These are phyloP conservation scores for Isoetes taiwanensis DNA, from an alignment of 75 land plant species.

Conservation along the genomic window DNA sequence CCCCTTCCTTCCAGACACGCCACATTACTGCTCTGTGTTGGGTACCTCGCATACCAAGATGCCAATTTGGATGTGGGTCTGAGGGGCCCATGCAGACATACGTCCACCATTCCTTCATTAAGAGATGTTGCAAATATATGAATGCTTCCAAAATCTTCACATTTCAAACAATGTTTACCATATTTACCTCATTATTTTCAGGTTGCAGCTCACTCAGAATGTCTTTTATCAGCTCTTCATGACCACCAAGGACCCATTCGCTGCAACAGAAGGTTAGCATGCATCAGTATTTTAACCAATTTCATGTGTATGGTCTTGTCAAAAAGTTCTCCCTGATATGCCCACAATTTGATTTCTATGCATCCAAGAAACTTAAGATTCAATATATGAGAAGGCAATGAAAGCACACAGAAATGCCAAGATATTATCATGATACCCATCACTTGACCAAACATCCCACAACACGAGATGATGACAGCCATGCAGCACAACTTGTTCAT, in stretches of 20 bases:
- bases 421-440: not conserved
- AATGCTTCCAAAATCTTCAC: too few relatives aligned
- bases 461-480: too few relatives aligned
- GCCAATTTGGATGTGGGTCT: slow-evolving; percentile 98
- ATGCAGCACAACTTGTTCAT: too few relatives aligned
- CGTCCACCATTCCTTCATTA: slow-evolving; percentile 99
- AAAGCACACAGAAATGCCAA: not conserved
- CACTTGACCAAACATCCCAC: too few relatives aligned
- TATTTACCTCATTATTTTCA: slow-evolving; percentile 88
- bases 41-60: slow-evolving; percentile 94
- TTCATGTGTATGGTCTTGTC: not conserved
- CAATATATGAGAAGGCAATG: not conserved
- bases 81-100: slow-evolving; percentile 99
- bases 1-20: slow-evolving; percentile 99
- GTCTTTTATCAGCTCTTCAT: slow-evolving; percentile 90
- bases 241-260: slow-evolving; percentile 92
- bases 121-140: too few relatives aligned
- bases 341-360: not conserved
- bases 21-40: slow-evolving; percentile 98
- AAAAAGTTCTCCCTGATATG: not conserved
- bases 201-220: slow-evolving; percentile 65
- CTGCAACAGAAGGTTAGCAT: slow-evolving; percentile 27
- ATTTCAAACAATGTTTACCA: too few relatives aligned
- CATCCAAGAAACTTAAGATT: not conserved
- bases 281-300: slow-evolving; percentile 3